Conservation (phyloP, 768 basidiomycete genomes). For the Kwoniella newhampshirensis region DNA sequence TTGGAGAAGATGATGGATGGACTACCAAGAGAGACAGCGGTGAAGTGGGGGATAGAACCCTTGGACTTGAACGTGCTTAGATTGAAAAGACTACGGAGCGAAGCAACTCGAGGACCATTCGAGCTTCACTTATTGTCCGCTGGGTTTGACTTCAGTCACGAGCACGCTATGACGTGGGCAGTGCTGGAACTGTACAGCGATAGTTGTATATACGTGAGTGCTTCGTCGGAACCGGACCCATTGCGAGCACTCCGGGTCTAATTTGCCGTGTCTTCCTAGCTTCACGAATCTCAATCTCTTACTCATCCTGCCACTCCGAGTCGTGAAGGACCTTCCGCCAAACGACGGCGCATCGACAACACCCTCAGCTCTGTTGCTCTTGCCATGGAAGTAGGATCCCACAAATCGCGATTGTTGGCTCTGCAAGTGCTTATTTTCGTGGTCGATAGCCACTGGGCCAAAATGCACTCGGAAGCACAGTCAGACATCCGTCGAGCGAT, state of each 20-base stretch:
- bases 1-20: slow-evolving; percentile 57
- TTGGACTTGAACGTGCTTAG: slow-evolving; percentile 68
- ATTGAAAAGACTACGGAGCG: slow-evolving; percentile 46
- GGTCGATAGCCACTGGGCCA: slow-evolving; percentile 71
- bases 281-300: slow-evolving; percentile 12
- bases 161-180: slow-evolving; percentile 55
- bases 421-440: slow-evolving; percentile 83
- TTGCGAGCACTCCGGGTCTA: background rate
- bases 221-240: too few species aligned
- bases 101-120: slow-evolving; percentile 5
- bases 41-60: slow-evolving; percentile 65
- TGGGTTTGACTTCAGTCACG: slow-evolving; percentile 67
- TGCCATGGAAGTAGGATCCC: slow-evolving; percentile 7
- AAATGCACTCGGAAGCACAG: slow-evolving; percentile 64
- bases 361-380: slow-evolving; percentile 22
- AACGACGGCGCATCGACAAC: slow-evolving; percentile 41
- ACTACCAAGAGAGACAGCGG: slow-evolving; percentile 66
- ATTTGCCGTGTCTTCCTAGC: too few species aligned
- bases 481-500: slow-evolving; percentile 62
- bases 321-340: slow-evolving; percentile 16
- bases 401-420: slow-evolving; percentile 53
- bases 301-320: slow-evolving; percentile 10
- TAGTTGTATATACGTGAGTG: slow-evolving; percentile 21
- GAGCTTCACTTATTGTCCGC: slow-evolving; percentile 46
- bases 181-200: slow-evolving; percentile 34